Percentiles rank a stretch among this genome's conserved stretches.
phyloP scores from a whole-genome alignment of 345 rosid species.

The Eucalyptus virginea region DNA sequence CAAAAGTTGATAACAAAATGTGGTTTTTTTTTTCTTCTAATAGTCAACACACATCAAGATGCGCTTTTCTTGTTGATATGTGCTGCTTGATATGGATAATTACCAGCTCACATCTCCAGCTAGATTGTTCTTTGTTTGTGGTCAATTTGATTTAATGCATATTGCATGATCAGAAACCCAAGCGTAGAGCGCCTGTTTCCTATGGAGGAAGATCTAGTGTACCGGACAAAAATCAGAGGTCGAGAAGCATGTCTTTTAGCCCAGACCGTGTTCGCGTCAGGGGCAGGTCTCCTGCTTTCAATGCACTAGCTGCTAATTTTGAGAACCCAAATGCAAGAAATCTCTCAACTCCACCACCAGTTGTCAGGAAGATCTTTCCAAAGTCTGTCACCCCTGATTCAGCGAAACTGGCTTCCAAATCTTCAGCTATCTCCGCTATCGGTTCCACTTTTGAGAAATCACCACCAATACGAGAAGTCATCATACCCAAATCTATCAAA shows the following conservation, averaged over 20 bases:
- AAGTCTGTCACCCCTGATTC: slow-evolving; percentile 87
- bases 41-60: neutral
- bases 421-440: slow-evolving; percentile 66
- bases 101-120: neutral
- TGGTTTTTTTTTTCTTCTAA: neutral
- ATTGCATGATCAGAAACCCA: slow-evolving; percentile 60
- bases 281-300: slow-evolving; percentile 99
- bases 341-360: slow-evolving; percentile 98
- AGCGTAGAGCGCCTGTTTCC: slow-evolving; percentile 68
- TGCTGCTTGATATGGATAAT: neutral
- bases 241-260: slow-evolving; percentile 96
- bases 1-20: neutral
- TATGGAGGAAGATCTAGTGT: slow-evolving; percentile 83
- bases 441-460: slow-evolving; percentile 53
- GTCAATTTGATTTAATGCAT: neutral
- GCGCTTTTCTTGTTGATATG: neutral
- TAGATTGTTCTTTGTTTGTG: neutral
- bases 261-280: slow-evolving; percentile 95
- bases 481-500: slow-evolving; percentile 65
- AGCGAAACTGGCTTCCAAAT: slow-evolving; percentile 37
- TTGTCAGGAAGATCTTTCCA: slow-evolving; percentile 78
- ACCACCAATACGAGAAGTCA: slow-evolving; percentile 48
- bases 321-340: slow-evolving; percentile 74
- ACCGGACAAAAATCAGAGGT: slow-evolving; percentile 89
- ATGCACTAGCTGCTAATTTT: slow-evolving; percentile 89